These are phyloP conservation scores for Madurella fahalii DNA, from an alignment of 2,329 filamentous ascomycete species.

Conservation along the genomic window DNA sequence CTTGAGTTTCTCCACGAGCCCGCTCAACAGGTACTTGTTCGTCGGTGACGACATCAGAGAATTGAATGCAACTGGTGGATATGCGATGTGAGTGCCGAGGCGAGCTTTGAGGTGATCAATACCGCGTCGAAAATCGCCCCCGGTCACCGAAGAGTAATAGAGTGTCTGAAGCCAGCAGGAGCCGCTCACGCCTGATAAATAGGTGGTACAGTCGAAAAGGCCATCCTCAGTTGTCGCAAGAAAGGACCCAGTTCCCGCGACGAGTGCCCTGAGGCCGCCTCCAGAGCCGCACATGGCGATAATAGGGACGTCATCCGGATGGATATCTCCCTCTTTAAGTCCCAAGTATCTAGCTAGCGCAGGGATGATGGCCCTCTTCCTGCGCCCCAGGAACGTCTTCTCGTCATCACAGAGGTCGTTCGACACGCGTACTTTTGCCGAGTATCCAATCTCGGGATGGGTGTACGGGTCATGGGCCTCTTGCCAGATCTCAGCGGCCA, in stretches of 20 bases:
- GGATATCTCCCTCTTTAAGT: conserved; percentile 73
- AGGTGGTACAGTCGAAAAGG: conserved; percentile 89
- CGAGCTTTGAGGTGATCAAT: conserved; percentile 84
- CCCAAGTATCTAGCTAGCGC: conserved; percentile 80
- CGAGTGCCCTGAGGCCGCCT: conserved; percentile 82
- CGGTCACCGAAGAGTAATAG: conserved; percentile 75
- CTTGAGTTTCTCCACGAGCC: conserved; percentile 85
- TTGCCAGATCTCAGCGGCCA: conserved; percentile 89
- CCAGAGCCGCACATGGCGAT: conserved; percentile 95
- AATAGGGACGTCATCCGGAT: conserved; percentile 86
- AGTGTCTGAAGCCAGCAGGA: conserved; percentile 93
- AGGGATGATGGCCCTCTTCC: conserved; percentile 63
- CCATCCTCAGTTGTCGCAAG: conserved; percentile 80
- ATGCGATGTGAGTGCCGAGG: conserved; percentile 84
- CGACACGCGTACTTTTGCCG: conserved; percentile 78
- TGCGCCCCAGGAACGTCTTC: conserved; percentile 64
- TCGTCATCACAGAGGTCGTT: conserved; percentile 79
- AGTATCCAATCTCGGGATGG: conserved; percentile 82
- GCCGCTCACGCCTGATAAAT: conserved; percentile 91
- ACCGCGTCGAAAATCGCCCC: conserved; percentile 62
- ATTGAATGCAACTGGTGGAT: conserved; percentile 77
- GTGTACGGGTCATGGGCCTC: conserved; percentile 80
- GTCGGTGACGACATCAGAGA: conserved; percentile 84
- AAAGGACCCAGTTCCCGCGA: conserved; percentile 85
- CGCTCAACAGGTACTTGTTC: conserved; percentile 84